phyloP scores from a whole-genome alignment of 164 flowering plant genomes.

The Litsea cubeba region DNA sequence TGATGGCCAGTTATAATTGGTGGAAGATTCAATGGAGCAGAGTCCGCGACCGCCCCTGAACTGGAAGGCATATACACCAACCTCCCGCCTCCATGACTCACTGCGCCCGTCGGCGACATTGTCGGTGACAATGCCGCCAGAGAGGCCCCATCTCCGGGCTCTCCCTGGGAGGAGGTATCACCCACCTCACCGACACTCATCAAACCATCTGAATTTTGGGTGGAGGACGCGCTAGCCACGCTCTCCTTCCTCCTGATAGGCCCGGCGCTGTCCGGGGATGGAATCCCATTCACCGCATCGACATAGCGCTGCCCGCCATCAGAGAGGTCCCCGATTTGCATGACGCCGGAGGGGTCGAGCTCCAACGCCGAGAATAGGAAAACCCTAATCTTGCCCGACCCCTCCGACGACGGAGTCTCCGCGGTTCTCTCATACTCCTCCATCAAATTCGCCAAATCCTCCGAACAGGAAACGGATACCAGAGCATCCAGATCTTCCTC shows the following conservation, averaged over 20 bases:
- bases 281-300: conserved; percentile 80
- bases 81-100: conserved; percentile 19
- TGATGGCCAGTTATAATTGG: conserved; percentile 22
- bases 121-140: conserved; percentile 31
- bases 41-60: conserved; percentile 27
- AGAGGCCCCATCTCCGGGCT: conserved; percentile 21
- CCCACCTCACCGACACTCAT: conserved; percentile 48
- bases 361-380: conserved; percentile 40
- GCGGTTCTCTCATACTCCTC: conserved; percentile 75
- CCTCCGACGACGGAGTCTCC: conserved; percentile 48
- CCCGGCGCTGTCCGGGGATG: conserved; percentile 29
- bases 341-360: conserved; percentile 40
- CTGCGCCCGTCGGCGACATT: conserved; percentile 32
- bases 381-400: conserved; percentile 59
- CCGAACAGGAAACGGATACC: conserved; percentile 68
- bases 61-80: conserved; percentile 24
- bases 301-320: conserved; percentile 73
- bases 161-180: conserved; percentile 28
- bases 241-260: conserved; percentile 54
- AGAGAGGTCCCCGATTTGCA: conserved; percentile 37
- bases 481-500: conserved; percentile 92
- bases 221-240: conserved; percentile 51
- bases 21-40: conserved; percentile 29
- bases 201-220: conserved; percentile 52
- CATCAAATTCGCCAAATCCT: conserved; percentile 88